Percentiles rank a stretch among this genome's conserved stretches.
Conservation (phyloP, 345 rosid genomes). For the Pseudoturritis turrita region DNA sequence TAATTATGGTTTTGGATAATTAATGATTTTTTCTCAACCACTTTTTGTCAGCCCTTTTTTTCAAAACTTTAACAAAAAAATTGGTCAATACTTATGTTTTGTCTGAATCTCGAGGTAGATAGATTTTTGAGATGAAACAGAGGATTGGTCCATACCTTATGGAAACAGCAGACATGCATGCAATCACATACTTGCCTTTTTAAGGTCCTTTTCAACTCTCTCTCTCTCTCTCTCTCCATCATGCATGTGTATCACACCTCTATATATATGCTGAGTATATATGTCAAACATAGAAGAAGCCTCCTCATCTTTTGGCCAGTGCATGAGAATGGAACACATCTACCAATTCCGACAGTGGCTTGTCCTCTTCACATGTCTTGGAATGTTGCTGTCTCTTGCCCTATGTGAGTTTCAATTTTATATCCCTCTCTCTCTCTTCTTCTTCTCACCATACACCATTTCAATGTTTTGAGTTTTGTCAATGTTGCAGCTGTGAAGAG, state of each 20-base stretch:
- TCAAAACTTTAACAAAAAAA: not conserved
- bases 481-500: slow-evolving; percentile 18
- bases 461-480: not conserved
- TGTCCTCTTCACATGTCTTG: slow-evolving; percentile 19
- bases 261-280: slow-evolving; percentile 7
- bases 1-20: not conserved
- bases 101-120: slow-evolving; percentile 28
- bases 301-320: slow-evolving; percentile 18
- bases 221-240: not conserved
- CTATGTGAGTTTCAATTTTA: slow-evolving; percentile 14
- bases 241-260: slow-evolving; percentile 15
- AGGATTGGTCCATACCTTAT: slow-evolving; percentile 12
- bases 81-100: not conserved
- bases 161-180: slow-evolving; percentile 32
- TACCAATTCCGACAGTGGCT: slow-evolving; percentile 14
- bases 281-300: slow-evolving; percentile 4
- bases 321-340: slow-evolving; percentile 15
- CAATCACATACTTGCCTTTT: slow-evolving; percentile 25
- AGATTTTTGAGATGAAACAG: slow-evolving; percentile 1
- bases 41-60: slow-evolving; percentile 21
- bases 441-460: not conserved
- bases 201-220: not conserved
- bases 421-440: not conserved
- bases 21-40: slow-evolving; percentile 22
- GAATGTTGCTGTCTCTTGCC: slow-evolving; percentile 18